phyloP scores from a whole-genome alignment of 2,329 filamentous ascomycete species.

The Cladosporium phlei region DNA sequence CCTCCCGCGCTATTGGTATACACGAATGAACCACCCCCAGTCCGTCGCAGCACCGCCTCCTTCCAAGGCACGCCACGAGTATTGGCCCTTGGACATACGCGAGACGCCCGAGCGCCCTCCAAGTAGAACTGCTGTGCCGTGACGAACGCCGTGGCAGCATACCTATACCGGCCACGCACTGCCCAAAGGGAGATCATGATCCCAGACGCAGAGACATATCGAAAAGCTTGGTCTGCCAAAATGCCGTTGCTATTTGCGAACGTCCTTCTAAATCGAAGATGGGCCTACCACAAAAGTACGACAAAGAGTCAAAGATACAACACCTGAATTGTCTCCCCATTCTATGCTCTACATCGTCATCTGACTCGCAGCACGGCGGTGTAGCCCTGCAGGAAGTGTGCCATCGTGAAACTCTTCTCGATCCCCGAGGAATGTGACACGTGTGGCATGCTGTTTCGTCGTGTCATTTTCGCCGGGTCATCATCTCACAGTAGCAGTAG shows the following conservation, averaged over 20 bases:
- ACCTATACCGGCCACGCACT: neutral
- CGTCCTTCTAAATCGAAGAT: neutral
- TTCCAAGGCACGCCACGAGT: constrained; percentile 4
- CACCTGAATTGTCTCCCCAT: no score
- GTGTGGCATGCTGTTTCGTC: constrained; percentile 5
- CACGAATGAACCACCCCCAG: neutral
- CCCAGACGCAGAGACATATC: neutral
- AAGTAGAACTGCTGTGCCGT: no score
- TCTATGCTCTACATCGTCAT: constrained; percentile 7
- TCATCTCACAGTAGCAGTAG: no score
- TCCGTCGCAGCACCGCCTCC: constrained; percentile 7
- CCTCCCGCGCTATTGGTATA: no score
- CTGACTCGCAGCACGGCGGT: constrained; percentile 2
- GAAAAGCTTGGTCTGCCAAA: constrained; percentile 9
- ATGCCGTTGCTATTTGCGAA: constrained; percentile 12
- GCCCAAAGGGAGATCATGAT: constrained; percentile 9
- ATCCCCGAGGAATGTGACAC: constrained; percentile 9
- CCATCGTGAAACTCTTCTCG: constrained; percentile 8
- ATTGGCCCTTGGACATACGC: constrained; percentile 4
- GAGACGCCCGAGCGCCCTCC: constrained; percentile 5
- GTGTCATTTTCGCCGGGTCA: no score
- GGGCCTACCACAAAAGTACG: no score
- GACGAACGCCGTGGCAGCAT: constrained; percentile 7
- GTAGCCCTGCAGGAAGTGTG: constrained; percentile 3
- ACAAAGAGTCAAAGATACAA: no score